Conservation (phyloP, 2,329 filamentous ascomycete species). For the Aspergillus melleus region DNA sequence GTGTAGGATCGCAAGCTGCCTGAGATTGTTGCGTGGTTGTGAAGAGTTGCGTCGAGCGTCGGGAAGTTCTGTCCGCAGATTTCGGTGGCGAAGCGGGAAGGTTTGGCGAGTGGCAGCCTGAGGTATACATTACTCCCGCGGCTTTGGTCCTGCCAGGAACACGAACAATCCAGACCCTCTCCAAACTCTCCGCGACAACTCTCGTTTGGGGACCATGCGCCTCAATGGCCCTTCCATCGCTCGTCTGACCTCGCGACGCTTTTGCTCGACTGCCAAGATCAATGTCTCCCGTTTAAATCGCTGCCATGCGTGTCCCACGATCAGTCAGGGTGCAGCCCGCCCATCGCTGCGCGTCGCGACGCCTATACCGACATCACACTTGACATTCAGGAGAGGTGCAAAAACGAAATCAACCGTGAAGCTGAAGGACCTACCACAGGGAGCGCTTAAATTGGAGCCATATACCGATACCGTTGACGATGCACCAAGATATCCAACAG, state of each 20-base stretch:
- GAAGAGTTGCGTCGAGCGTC: constrained; percentile 28
- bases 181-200: constrained; percentile 6
- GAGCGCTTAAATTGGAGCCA: constrained; percentile 48
- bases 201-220: constrained; percentile 24
- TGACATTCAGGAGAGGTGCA: constrained; percentile 29
- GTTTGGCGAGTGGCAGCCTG: constrained; percentile 26
- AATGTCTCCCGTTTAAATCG: constrained; percentile 11
- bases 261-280: background rate
- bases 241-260: constrained; percentile 12
- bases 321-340: constrained; percentile 33
- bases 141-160: constrained; percentile 3
- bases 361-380: constrained; percentile 12
- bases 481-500: constrained; percentile 72
- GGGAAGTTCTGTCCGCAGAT: constrained; percentile 32
- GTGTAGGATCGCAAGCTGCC: constrained; percentile 29
- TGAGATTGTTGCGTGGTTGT: constrained; percentile 18
- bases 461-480: constrained; percentile 47
- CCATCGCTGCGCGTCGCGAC: constrained; percentile 19
- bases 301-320: constrained; percentile 26
- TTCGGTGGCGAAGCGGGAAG: constrained; percentile 39
- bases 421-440: constrained; percentile 57
- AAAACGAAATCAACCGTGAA: constrained; percentile 41
- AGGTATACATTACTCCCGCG: constrained; percentile 19
- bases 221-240: constrained; percentile 20
- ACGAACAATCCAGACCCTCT: constrained; percentile 5